Base-by-base conservation (phyloP, 176 grass and related monocot genomes). In the Olyra latifolia region DNA sequence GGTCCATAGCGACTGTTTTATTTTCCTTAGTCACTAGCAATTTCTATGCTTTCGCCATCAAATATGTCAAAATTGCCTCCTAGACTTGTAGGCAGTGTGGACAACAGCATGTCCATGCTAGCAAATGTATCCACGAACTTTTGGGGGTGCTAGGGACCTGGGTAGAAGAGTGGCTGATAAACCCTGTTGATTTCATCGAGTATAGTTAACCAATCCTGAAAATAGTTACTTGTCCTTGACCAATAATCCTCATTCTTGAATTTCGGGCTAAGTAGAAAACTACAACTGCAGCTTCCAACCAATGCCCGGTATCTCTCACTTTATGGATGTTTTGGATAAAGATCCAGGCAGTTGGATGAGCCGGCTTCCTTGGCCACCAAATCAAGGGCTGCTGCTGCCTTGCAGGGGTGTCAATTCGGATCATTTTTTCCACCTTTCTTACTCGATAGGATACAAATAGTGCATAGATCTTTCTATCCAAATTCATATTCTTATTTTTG, bases 51-150 rank as follows among this genome's bases (percentile, higher is more conserved):
- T 19, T 47, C 67, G 35, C 71, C 24, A 1, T 61, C 7, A 11
- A 78, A 77, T 48, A 35, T 1, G 19, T 27, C 29, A 27, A 22
- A 77, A 52, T 42, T 49, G n/a, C 15, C 28, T 75, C 15, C 41
- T 58, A 27, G 15, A 22, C 11, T 35, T 35, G 32, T 4, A 35
- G 32, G 23, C 28, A 66, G 58, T 74, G 10, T 22, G 17, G 49
- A 68, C 22, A 39, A 49, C 49, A 74, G 29, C 45, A 52, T 39
- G 44, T 29, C 38, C 27, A 58, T 86, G 69, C 61, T 58, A 41
- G 38, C 46, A 66, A 56, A 17, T 67, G 25, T 58, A 4, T 57
- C 12, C 41, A 59, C 47, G 72, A 25, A 45, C 8, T 84, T 8
- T 75, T 60, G 69, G 32, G 30, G 13, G 17, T 24, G 12, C 48